These are phyloP conservation scores for Circinella umbellata DNA, from an alignment of 371 early-diverging fungal species.

Conservation along the genomic window DNA sequence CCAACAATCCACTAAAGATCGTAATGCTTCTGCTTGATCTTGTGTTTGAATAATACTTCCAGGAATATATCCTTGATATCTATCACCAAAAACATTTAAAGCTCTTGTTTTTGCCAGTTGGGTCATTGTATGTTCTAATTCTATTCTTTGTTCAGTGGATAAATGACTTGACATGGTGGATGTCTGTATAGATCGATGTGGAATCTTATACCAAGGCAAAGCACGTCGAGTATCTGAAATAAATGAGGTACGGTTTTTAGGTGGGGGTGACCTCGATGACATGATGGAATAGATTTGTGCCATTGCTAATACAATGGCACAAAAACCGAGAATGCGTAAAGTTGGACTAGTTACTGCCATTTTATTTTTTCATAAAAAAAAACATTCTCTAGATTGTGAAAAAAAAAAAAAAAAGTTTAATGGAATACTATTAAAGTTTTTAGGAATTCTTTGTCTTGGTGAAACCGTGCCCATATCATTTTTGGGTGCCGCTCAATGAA, in stretches of 20 bases:
- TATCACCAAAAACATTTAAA: conserved; percentile 7
- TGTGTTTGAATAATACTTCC: conserved; percentile 13
- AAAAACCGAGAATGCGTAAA: background rate
- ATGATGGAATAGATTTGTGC: background rate
- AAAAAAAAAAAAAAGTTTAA: no score
- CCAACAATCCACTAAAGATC: conserved; percentile 26
- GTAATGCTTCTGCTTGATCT: conserved; percentile 18
- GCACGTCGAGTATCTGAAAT: background rate
- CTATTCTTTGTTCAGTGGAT: conserved; percentile 5
- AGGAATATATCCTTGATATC: conserved; percentile 14
- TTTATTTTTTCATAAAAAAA: no score
- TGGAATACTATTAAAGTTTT: no score
- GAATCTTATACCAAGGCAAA: conserved; percentile 17
- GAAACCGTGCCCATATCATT: no score
- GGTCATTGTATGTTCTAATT: conserved; percentile 5
- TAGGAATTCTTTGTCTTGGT: no score
- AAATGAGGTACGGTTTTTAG: background rate
- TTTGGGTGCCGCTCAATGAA: no score
- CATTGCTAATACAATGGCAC: background rate
- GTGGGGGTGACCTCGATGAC: background rate
- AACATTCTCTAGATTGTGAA: no score
- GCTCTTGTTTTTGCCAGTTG: background rate
- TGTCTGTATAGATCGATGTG: background rate
- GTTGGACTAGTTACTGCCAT: background rate
- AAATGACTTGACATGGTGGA: conserved; percentile 1